These are phyloP conservation scores for Venturia carpophila DNA, from an alignment of 2,329 filamentous ascomycete species.

Conservation along the genomic window DNA sequence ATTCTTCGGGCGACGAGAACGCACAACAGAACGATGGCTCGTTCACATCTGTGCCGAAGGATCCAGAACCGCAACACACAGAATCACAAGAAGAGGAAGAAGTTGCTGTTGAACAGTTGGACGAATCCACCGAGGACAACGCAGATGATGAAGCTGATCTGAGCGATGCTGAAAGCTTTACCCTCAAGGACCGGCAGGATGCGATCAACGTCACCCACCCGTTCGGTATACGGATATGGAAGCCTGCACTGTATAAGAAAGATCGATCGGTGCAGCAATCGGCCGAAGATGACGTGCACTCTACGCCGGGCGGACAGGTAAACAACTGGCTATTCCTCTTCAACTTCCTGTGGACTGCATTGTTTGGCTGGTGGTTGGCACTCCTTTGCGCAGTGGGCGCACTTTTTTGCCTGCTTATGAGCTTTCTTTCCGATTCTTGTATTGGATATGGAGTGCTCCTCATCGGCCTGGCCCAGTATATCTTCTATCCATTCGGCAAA, in stretches of 20 bases:
- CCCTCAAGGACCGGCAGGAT: constrained; percentile 89
- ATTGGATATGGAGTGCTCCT: constrained; percentile 79
- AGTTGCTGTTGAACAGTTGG: constrained; percentile 29
- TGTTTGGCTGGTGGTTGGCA: constrained; percentile 96
- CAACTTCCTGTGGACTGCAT: constrained; percentile 81
- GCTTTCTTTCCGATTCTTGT: constrained; percentile 66
- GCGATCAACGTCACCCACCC: constrained; percentile 99
- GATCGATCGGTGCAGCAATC: constrained; percentile 91
- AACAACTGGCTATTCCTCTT: constrained; percentile 78
- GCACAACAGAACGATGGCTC: constrained; percentile 18
- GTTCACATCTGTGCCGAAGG: constrained; percentile 21
- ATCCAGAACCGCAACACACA: constrained; percentile 26
- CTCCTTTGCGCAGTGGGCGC: constrained; percentile 67
- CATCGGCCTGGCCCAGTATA: constrained; percentile 73
- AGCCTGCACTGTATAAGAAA: constrained; percentile 97
- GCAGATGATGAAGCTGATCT: constrained; percentile 63
- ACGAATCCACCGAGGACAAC: constrained; percentile 41
- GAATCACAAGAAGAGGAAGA: constrained; percentile 29
- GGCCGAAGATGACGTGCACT: constrained; percentile 95
- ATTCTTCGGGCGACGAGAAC: constrained; percentile 42
- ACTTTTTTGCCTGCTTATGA: constrained; percentile 68
- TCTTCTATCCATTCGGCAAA: constrained; percentile 95
- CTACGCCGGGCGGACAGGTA: constrained; percentile 79
- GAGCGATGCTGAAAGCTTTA: constrained; percentile 96
- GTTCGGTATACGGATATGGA: constrained; percentile 98